Evolutionary conservation across 768 basidiomycete species (phyloP), one percentile per base, ranked within the genome.

Genomic region (Saitozyma podzolica): DNA sequence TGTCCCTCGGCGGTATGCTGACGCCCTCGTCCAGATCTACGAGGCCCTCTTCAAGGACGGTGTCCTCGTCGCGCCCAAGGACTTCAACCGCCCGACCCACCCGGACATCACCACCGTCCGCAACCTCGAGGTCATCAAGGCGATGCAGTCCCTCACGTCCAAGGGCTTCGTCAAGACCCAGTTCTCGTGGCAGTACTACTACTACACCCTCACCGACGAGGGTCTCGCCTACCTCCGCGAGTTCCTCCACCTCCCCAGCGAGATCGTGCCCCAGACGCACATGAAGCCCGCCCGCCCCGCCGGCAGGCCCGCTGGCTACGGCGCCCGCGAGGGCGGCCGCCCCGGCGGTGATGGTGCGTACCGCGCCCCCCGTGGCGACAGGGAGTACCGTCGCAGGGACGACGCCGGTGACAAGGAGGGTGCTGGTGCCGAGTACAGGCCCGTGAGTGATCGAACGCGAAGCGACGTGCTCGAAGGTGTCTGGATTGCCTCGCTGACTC

Each of bases 31-130:
- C 0, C 56, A 76, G 75, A 98, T 99, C 85, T 99, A 96, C 85
- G 94, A 99, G 84, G 90, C 89, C 85, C 93, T 99, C 86, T 99
- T 99, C 91, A 96, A 96, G 84, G 94, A 99, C 89, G 95, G 95
- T 78, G 95, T 98, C 65, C 84, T 97, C 74, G 96, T 98, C 81
- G 96, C 96, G 77, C 94, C 96, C 85, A 99, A 99, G 84, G 94
- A 99, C 83, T 97, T 85, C 85, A 97, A 98, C 80, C 91, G 90
- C 56, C 90, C 93, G 56, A 92, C 94, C 81, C 96, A 99, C 79
- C 92, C 94, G 79, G 93, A 97, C 70, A 82, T 87, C 59, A 68
- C 78, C 65, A 84, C 85, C 59, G 83, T 87, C 76, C 83, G 84
- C 63, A 87, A 87, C 82, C 84, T 87, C 67, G 82, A 86, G 80